These are phyloP conservation scores for Leccinum truebloodii DNA, from an alignment of 768 basidiomycete genomes.

Conservation along the genomic window DNA sequence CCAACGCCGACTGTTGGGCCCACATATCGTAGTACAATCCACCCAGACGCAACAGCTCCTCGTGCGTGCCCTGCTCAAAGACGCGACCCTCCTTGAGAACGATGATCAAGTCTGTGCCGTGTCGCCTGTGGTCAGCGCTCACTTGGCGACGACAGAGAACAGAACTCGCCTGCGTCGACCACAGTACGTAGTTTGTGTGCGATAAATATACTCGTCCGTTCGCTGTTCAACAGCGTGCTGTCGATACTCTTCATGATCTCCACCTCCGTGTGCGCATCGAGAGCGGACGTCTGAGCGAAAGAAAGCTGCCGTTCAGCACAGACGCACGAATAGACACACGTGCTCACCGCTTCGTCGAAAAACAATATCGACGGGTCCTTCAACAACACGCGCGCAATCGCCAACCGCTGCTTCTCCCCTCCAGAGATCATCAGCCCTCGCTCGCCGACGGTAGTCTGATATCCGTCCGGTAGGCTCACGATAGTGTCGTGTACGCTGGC, in stretches of 20 bases:
- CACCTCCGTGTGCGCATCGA: conserved; percentile 93
- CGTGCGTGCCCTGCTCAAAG: conserved; percentile 92
- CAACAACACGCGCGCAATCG: conserved; percentile 87
- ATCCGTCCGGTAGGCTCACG: conserved; percentile 79
- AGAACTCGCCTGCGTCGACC: conserved; percentile 75
- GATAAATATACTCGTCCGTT: conserved; percentile 94
- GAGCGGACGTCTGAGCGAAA: conserved; percentile 76
- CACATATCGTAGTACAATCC: conserved; percentile 84
- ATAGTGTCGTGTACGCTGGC: conserved; percentile 89
- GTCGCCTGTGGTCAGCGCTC: neutral
- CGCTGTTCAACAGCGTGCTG: conserved; percentile 66
- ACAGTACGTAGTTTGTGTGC: conserved; percentile 91
- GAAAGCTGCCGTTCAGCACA: neutral
- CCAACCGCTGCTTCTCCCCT: conserved; percentile 96
- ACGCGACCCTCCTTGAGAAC: conserved; percentile 91
- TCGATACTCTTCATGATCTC: conserved; percentile 97
- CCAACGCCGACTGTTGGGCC: conserved; percentile 64
- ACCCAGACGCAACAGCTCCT: conserved; percentile 69
- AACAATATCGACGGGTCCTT: conserved; percentile 97
- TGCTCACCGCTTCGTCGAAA: conserved; percentile 94
- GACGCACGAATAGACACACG: neutral
- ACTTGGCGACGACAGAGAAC: neutral
- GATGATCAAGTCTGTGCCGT: conserved; percentile 76
- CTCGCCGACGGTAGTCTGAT: conserved; percentile 91
- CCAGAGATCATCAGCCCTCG: conserved; percentile 97